Evolutionary conservation across 2,329 filamentous ascomycete species (phyloP).

Genomic region (Aspergillus niger): DNA sequence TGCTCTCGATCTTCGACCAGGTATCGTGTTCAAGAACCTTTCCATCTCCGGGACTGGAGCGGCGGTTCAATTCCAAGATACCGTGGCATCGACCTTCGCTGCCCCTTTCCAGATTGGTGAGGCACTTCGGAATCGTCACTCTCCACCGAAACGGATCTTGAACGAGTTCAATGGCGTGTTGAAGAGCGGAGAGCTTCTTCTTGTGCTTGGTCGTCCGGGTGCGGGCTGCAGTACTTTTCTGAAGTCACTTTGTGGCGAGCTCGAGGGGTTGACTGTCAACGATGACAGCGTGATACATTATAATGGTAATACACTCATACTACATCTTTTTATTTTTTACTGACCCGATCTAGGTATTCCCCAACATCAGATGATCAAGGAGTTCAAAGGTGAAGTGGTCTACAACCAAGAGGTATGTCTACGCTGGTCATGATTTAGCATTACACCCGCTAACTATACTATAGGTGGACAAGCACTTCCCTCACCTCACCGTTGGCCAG

Average conservation of each 20-base stretch:
- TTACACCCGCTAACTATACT: slow-evolving; percentile 68
- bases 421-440: slow-evolving; percentile 33
- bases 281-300: slow-evolving; percentile 74
- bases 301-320: slow-evolving; percentile 53
- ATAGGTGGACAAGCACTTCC: slow-evolving; percentile 74
- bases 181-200: slow-evolving; percentile 52
- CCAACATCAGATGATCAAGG: slow-evolving; percentile 33
- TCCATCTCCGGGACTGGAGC: slow-evolving; percentile 9
- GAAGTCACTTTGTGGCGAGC: slow-evolving; percentile 79
- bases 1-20: not conserved
- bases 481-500: slow-evolving; percentile 64
- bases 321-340: not conserved
- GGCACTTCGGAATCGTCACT: slow-evolving; percentile 1
- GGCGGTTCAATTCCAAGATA: slow-evolving; percentile 9
- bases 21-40: slow-evolving; percentile 11
- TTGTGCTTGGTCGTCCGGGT: slow-evolving; percentile 52
- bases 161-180: slow-evolving; percentile 42
- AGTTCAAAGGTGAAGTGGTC: slow-evolving; percentile 42
- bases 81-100: not conserved
- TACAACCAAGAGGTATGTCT: slow-evolving; percentile 30
- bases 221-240: slow-evolving; percentile 72
- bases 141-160: slow-evolving; percentile 6
- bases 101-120: slow-evolving; percentile 2
- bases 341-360: slow-evolving; percentile 26
- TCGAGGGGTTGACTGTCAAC: slow-evolving; percentile 73